Base-by-base conservation (phyloP, 805 yeast genomes). In the Candida dendrica region DNA sequence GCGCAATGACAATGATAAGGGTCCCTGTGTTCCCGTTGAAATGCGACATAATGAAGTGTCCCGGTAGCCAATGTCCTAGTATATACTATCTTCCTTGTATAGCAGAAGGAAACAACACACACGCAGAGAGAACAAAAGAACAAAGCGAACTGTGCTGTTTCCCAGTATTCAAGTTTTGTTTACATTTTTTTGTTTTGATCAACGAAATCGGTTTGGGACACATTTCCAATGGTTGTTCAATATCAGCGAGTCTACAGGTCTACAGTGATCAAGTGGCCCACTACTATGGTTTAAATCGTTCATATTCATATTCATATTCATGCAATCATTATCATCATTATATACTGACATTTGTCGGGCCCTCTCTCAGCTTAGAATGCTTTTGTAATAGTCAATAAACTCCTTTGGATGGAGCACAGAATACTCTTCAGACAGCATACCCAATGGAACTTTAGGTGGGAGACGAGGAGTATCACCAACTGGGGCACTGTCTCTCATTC, bases 1-100 rank as follows among this genome's bases (percentile, higher is more conserved):
- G 76, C 41, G 83, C 72, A 4, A 90, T 85, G 47, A 87, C 82
- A 5, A 89, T 75, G 31, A 86, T 84, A 43, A 90, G 65, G 6
- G 76, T 72, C 9, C 84, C 84, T 40, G 50, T 45, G 46, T 45
- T 53, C 42, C 68, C 53, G 50, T 58, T 47, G 42, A 56, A 58
- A 42, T 58, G 51, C 11, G 59, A 42, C 57, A 55, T 54, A 8
- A n/a, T 36, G 10, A 11, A 5, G 13, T 4, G 13, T 14, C 31
- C 32, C 10, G 15, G 11, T 36, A 13, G 3, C 4, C 26, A 16
- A 10, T 36, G 19, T n/a, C 4, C 4, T 22, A n/a, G n/a, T 10
- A 15, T 27, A 27, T 22, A 22, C 24, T 22, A 6, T 22, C 24
- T 6, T 22, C 24, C 24, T 22, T 8, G 6, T 6, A 6, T 22